Evolutionary conservation across 768 basidiomycete species (phyloP).

Genomic region (Rhodotorula diobovata): DNA sequence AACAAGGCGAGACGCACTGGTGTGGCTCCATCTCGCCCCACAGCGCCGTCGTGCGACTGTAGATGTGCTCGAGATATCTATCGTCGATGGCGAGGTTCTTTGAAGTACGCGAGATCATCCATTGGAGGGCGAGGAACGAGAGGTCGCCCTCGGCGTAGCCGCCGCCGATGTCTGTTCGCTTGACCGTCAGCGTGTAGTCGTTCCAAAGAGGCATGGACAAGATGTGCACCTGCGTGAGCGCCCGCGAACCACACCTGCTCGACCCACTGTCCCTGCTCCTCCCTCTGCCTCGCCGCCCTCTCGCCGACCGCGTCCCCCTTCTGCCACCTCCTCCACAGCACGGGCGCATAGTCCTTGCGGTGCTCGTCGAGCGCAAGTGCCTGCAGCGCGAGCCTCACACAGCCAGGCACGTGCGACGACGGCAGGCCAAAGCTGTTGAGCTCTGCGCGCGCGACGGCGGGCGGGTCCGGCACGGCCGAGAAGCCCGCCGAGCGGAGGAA

Average conservation of each 20-base stretch:
- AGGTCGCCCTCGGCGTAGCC: constrained; percentile 22
- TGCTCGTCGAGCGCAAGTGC: constrained; percentile 23
- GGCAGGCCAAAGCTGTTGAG: constrained; percentile 25
- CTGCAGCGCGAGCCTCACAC: constrained; percentile 12
- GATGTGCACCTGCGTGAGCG: constrained; percentile 4
- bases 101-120: constrained; percentile 6
- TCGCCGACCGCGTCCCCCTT: not conserved
- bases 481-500: not conserved
- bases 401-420: constrained; percentile 5
- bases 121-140: constrained; percentile 2
- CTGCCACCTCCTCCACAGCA: constrained; percentile 5
- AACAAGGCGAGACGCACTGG: not conserved
- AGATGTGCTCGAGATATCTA: not conserved
- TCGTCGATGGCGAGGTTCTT: not conserved
- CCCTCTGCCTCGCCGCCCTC: not conserved
- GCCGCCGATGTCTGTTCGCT: constrained; percentile 25
- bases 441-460: not conserved
- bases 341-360: constrained; percentile 15
- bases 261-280: not conserved
- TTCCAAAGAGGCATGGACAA: too few species aligned
- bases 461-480: not conserved
- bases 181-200: too few species aligned
- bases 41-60: not conserved
- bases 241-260: constrained; percentile 21
- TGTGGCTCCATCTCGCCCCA: constrained; percentile 18